These are phyloP conservation scores for Globisporangium uncinulatum DNA, from an alignment of 352 stramenopile species.

Conservation along the genomic window DNA sequence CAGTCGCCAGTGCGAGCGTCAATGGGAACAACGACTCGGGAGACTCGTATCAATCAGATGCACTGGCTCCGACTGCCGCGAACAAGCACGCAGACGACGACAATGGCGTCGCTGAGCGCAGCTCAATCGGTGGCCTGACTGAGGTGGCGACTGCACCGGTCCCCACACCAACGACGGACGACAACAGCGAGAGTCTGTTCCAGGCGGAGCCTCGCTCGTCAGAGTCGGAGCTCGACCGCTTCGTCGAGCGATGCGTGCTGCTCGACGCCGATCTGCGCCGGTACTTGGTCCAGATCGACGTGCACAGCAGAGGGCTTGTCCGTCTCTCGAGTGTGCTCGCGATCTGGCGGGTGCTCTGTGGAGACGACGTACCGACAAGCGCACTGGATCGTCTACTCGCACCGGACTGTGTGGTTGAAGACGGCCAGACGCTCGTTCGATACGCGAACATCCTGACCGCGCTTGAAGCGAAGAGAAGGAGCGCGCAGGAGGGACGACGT, in stretches of 20 bases:
- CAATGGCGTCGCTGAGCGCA: neutral
- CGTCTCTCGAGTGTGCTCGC: constrained; percentile 18
- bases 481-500: constrained; percentile 3
- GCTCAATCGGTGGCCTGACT: constrained; percentile 1
- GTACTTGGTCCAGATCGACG: constrained; percentile 20
- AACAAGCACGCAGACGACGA: neutral
- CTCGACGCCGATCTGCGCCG: constrained; percentile 20
- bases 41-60: too few relatives aligned
- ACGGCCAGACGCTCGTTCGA: constrained; percentile 15
- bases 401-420: constrained; percentile 14
- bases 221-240: constrained; percentile 13
- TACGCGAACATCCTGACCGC: constrained; percentile 20
- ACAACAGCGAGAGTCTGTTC: neutral
- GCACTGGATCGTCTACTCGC: constrained; percentile 14
- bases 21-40: too few relatives aligned
- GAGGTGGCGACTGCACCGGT: constrained; percentile 13
- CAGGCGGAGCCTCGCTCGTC: neutral
- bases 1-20: neutral
- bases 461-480: constrained; percentile 10
- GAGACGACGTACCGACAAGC: constrained; percentile 4
- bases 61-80: too few relatives aligned
- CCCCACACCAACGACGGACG: constrained; percentile 20
- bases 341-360: constrained; percentile 23
- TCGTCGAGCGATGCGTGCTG: constrained; percentile 26
- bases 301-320: constrained; percentile 21